Percentiles rank a stretch among this genome's conserved stretches.
Conservation (phyloP, 2,329 filamentous ascomycete genomes). For the Bertia moriformis region DNA sequence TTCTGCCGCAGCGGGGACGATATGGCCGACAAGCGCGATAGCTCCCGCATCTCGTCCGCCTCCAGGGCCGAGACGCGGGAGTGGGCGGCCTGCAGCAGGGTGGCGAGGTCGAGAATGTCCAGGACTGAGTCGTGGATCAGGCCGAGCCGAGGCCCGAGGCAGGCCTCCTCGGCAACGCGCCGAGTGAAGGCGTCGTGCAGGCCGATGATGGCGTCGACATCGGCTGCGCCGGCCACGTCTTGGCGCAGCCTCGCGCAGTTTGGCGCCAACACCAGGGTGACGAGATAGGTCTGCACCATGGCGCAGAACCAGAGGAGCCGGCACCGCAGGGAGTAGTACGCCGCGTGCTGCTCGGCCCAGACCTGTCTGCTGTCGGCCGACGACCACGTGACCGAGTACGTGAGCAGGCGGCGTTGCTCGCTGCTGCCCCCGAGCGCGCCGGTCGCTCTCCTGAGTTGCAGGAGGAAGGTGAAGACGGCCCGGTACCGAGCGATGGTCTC, state of each 20-base stretch:
- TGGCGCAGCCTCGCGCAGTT: slow-evolving; percentile 38
- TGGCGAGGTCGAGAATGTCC: slow-evolving; percentile 61
- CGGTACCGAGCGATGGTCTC: slow-evolving; percentile 54
- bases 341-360: slow-evolving; percentile 26
- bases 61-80: slow-evolving; percentile 19
- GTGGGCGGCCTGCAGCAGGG: slow-evolving; percentile 52
- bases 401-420: no score
- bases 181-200: slow-evolving; percentile 52
- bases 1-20: slow-evolving; percentile 15
- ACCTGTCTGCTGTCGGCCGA: no score
- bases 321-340: slow-evolving; percentile 48
- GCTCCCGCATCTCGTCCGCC: slow-evolving; percentile 20
- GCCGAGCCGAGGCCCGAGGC: slow-evolving; percentile 53
- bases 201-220: slow-evolving; percentile 69
- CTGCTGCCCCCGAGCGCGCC: slow-evolving; percentile 41
- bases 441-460: slow-evolving; percentile 63
- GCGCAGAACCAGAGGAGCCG: slow-evolving; percentile 67
- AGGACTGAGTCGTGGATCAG: slow-evolving; percentile 61
- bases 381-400: no score
- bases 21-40: slow-evolving; percentile 21
- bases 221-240: slow-evolving; percentile 43
- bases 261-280: slow-evolving; percentile 54
- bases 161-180: slow-evolving; percentile 49
- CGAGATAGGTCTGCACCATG: slow-evolving; percentile 61
- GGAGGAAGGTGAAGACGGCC: slow-evolving; percentile 56